phyloP scores from a whole-genome alignment of 2,329 filamentous ascomycete species.

The Aspergillus puulaauensis region DNA sequence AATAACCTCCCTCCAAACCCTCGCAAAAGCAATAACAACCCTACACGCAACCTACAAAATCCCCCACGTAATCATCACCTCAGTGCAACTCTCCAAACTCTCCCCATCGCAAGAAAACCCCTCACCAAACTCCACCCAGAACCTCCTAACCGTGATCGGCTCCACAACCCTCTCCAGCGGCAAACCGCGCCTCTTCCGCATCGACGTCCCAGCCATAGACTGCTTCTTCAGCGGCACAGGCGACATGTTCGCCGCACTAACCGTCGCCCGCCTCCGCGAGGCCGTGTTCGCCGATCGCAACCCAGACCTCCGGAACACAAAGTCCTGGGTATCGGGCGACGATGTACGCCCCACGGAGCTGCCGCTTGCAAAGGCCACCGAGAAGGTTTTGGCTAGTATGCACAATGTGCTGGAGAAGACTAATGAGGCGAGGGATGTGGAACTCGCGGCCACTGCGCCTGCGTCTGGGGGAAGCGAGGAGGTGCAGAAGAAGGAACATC shows the following conservation, averaged over 20 bases:
- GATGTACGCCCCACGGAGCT: slow-evolving; percentile 66
- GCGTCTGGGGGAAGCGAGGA: slow-evolving; percentile 38
- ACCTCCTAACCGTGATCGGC: slow-evolving; percentile 69
- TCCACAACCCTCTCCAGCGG: slow-evolving; percentile 66
- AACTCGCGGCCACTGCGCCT: slow-evolving; percentile 49
- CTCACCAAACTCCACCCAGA: slow-evolving; percentile 33
- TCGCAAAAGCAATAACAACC: slow-evolving; percentile 71
- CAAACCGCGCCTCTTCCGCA: slow-evolving; percentile 78
- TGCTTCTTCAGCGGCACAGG: slow-evolving; percentile 96
- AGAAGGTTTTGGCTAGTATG: slow-evolving; percentile 91
- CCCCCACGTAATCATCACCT: slow-evolving; percentile 91
- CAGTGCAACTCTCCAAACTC: slow-evolving; percentile 64
- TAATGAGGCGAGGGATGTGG: slow-evolving; percentile 63
- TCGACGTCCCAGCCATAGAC: slow-evolving; percentile 82
- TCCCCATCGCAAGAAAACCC: slow-evolving; percentile 46
- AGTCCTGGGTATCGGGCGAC: slow-evolving; percentile 77
- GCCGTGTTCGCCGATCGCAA: slow-evolving; percentile 57
- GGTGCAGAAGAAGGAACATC: slow-evolving; percentile 59
- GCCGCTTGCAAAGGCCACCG: slow-evolving; percentile 77
- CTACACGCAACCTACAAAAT: slow-evolving; percentile 75
- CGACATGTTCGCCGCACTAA: slow-evolving; percentile 96
- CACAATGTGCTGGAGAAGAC: slow-evolving; percentile 75
- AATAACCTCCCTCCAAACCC: slow-evolving; percentile 71
- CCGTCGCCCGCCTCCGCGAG: slow-evolving; percentile 83
- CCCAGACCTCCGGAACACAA: slow-evolving; percentile 50